Evolutionary conservation across 306 rosid genomes (phyloP).

Genomic region (Citrullus amarus): DNA sequence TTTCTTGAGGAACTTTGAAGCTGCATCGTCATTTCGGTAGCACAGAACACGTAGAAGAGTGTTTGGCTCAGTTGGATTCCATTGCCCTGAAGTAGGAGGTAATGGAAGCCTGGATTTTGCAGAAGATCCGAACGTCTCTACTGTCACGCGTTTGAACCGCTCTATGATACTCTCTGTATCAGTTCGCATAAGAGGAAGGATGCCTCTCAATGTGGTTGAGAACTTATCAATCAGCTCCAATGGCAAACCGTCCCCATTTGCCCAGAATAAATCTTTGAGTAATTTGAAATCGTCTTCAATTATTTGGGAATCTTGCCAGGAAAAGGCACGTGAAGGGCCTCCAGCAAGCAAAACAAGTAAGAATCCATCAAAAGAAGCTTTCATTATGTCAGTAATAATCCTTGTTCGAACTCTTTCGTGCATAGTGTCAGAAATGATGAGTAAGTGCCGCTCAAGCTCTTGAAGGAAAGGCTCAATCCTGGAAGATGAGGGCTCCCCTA

Average conservation of each 20-base stretch:
- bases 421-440: conserved; percentile 51
- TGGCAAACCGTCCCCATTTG: conserved; percentile 91
- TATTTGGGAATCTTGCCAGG: conserved; percentile 66
- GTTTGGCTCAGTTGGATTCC: conserved; percentile 89
- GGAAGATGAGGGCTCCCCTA: conserved; percentile 69
- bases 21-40: conserved; percentile 74
- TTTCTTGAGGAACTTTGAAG: conserved; percentile 78
- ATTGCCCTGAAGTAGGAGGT: conserved; percentile 92
- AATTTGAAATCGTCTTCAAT: conserved; percentile 79
- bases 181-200: conserved; percentile 74
- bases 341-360: conserved; percentile 94
- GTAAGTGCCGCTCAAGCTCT: conserved; percentile 64
- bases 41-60: conserved; percentile 81
- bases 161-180: conserved; percentile 75
- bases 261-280: conserved; percentile 80
- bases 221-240: conserved; percentile 75
- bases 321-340: conserved; percentile 81
- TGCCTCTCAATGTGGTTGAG: conserved; percentile 46
- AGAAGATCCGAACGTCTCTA: conserved; percentile 70
- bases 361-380: conserved; percentile 93
- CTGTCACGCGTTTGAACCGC: conserved; percentile 53
- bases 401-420: conserved; percentile 82
- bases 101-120: conserved; percentile 82
- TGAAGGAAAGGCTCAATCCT: conserved; percentile 70
- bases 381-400: conserved; percentile 75